Evolutionary conservation across 768 basidiomycete genomes (phyloP).

Genomic region (Fistulinella prunicolor): DNA sequence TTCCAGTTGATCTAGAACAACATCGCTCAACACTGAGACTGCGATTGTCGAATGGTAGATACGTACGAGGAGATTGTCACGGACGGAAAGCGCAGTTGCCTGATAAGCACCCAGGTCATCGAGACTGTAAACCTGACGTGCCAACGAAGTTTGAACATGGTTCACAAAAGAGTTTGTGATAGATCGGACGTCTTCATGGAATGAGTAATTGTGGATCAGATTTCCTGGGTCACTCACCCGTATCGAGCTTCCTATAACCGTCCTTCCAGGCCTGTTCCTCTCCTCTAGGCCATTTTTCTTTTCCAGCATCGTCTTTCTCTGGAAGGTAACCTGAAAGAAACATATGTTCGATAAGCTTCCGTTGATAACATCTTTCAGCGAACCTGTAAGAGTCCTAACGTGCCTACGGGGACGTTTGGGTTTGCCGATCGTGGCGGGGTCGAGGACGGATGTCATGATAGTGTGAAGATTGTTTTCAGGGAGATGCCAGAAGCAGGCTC

Average conservation of each 20-base stretch:
- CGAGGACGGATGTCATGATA: conserved; percentile 62
- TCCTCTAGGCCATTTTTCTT: conserved; percentile 84
- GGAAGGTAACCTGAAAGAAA: conserved; percentile 65
- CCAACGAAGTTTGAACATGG: conserved; percentile 86
- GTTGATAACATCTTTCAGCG: conserved; percentile 1
- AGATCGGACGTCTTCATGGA: conserved; percentile 46
- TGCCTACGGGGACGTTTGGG: conserved; percentile 54
- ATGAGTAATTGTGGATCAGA: background rate
- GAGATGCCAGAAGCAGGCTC: background rate
- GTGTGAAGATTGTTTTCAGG: background rate
- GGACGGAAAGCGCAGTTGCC: conserved; percentile 81
- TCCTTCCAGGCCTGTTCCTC: conserved; percentile 74
- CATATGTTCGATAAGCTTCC: background rate
- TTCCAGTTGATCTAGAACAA: conserved; percentile 76
- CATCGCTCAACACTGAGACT: background rate
- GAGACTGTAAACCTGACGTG: conserved; percentile 87
- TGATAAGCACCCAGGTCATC: conserved; percentile 88
- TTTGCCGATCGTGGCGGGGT: conserved; percentile 62
- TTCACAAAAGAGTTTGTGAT: conserved; percentile 76
- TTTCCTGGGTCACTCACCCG: conserved; percentile 37
- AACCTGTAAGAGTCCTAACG: conserved; percentile 67
- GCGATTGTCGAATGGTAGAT: background rate
- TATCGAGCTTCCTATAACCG: conserved; percentile 54
- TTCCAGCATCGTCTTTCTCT: conserved; percentile 70
- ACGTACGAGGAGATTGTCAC: conserved; percentile 82